phyloP scores from a whole-genome alignment of 331 rosid species.

The Malus hybrid region DNA sequence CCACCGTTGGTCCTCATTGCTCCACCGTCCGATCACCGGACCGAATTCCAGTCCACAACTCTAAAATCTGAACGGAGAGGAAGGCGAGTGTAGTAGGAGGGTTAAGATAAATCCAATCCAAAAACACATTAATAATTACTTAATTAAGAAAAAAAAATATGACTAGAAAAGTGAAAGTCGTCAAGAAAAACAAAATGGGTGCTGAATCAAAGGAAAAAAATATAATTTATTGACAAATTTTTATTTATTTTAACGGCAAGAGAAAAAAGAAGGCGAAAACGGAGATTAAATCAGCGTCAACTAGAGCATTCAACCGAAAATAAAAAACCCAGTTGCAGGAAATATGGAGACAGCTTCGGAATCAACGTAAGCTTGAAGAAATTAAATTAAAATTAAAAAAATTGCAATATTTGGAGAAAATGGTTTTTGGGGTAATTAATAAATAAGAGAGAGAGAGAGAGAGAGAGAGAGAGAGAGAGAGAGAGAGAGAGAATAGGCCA shows the following conservation, averaged over 20 bases:
- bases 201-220: constrained; percentile 1
- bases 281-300: constrained; percentile 16
- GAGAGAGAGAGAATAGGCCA: constrained; percentile 20
- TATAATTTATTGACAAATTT: neutral
- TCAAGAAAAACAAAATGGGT: constrained; percentile 7
- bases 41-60: neutral
- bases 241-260: neutral
- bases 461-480: constrained; percentile 11
- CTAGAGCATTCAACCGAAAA: constrained; percentile 44
- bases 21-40: constrained; percentile 16
- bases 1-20: constrained; percentile 52
- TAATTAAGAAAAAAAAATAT: neutral
- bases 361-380: neutral
- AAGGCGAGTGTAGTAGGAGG: neutral
- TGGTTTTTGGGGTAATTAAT: neutral
- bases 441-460: constrained; percentile 7
- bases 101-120: constrained; percentile 17
- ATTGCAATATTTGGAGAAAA: neutral
- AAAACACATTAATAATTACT: neutral
- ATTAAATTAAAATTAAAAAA: neutral
- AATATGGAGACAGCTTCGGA: constrained; percentile 45
- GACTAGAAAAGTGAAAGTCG: constrained; percentile 2
- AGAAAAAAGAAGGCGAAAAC: neutral
- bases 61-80: neutral
- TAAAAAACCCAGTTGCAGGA: constrained; percentile 62